Base-by-base conservation (phyloP, 192 early-diverging fungal genomes). In the Backusella westeae region DNA sequence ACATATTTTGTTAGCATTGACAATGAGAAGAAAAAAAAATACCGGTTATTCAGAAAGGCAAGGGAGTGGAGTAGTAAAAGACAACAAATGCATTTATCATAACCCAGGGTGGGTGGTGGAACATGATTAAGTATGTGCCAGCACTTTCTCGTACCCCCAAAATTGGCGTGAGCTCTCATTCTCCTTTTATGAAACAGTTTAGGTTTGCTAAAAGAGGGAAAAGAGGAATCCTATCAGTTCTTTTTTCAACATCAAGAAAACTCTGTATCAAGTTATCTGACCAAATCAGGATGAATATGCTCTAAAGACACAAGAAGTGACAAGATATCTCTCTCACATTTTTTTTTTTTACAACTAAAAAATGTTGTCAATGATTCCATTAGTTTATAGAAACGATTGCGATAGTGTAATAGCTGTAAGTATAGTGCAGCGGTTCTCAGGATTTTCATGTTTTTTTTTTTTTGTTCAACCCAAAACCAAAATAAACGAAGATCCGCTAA, bases 151-250 rank as follows among this genome's bases (percentile, higher is more conserved):
- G 56, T 26, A 63, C 56, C 56, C 56, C 56, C 56, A 29, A 29
- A 26, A 63, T 63, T 63, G 56, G 56, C 56, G 56, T 63, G 56
- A 63, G n/a, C 23, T 63, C 56, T 63, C 56, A 63, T 63, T 63
- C 56, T 63, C 56, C 56, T 63, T 63, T 63, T 63, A 71, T 71
- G 70, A 71, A 71, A 71, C 70, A 71, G 39, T 44, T 71, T 71
- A 44, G 15, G 26, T 71, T 71, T 71, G 10, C 70, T 39, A 49
- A 71, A 71, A 44, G 39, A 49, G 70, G 44, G 44, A 71, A 71
- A 71, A 71, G 39, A 71, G 70, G 70, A 71, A 71, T 71, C 70
- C 68, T 71, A 44, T 49, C 44, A 49, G 70, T 71, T 71, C 70
- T 34, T 71, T 49, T 71, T 71, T 71, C 23, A 71, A 71, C 70